Base-by-base conservation (phyloP, 495 filamentous ascomycete genomes). In the Tuber aestivum region DNA sequence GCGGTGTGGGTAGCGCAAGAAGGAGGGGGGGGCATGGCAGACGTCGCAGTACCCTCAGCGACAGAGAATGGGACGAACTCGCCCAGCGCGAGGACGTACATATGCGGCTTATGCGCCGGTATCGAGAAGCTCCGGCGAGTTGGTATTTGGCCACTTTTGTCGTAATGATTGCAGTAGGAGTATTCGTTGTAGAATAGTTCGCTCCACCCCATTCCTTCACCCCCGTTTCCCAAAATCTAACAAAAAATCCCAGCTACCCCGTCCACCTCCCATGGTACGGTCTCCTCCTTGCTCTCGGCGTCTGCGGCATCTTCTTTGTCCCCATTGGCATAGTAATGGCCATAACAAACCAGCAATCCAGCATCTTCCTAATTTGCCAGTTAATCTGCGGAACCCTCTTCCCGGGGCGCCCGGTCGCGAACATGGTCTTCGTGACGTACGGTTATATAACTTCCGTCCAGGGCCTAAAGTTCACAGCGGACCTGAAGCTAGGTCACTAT, bases 381-480 rank as follows among this genome's bases (percentile, higher is more conserved):
- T 88, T 95, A 69, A 90, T 95, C 72, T 93, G 91, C 40, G 93
- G 93, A 37, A 88, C 87, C 61, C 83, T 92, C 35, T 95, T 95
- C 80, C 92, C 93, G 18, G 93, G 93, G 27, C 90, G 91, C 38
- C 93, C 93, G 0, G 91, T 96, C 21, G 92, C 93, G 45, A 94
- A 96, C 79, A 95, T 95, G 89, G 92, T 95, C 61, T 95, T 95
- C 81, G 91, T 92, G 68, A 95, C 92, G 10, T 94, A 95, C 78
- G 92, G 92, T 41, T 86, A 87, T 83, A 94, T 94, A 76, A 91
- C 90, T 2, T 92, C 90, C 2, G 90, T 91, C 8, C 92, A 97
- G 84, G 93, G 93, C 45, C 88, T 97, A 73, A 94, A 94, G 82
- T 96, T 96, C 83, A 90, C 93, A 5, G 89, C 92, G 32, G 93